These are phyloP conservation scores for Mortierella antarctica DNA, from an alignment of 192 early-diverging fungal genomes.

Conservation along the genomic window DNA sequence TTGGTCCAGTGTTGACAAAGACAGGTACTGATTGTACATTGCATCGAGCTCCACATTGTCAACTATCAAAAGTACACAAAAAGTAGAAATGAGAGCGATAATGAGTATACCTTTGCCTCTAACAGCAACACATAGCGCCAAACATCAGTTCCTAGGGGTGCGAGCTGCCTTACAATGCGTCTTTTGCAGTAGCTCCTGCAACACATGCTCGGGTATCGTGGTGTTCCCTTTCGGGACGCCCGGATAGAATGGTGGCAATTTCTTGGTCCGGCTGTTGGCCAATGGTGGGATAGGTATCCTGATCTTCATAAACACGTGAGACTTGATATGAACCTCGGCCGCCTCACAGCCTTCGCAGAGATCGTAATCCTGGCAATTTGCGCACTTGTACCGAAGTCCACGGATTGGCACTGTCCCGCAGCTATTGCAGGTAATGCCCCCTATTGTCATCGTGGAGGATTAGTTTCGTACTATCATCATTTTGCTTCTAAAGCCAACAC, in stretches of 20 bases:
- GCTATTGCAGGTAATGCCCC: conserved; percentile 94
- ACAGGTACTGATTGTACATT: conserved; percentile 88
- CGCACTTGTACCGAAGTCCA: conserved; percentile 92
- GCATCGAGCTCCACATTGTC: conserved; percentile 86
- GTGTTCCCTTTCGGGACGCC: conserved; percentile 56
- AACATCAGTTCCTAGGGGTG: no score
- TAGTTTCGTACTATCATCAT: background rate
- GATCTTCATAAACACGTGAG: conserved; percentile 93
- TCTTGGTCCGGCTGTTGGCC: conserved; percentile 78
- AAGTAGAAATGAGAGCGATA: background rate
- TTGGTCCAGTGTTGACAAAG: conserved; percentile 76
- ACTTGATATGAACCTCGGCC: conserved; percentile 74
- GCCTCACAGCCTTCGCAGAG: conserved; percentile 94
- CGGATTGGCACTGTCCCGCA: conserved; percentile 89
- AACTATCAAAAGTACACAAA: conserved; percentile 59
- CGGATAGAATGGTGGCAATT: conserved; percentile 84
- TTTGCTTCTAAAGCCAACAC: conserved; percentile 63
- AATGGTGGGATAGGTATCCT: conserved; percentile 92
- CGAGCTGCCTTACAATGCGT: conserved; percentile 73
- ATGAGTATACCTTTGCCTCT: no score
- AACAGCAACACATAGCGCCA: no score
- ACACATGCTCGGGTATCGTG: conserved; percentile 38
- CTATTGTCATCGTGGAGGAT: conserved; percentile 15
- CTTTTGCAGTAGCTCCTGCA: conserved; percentile 61
- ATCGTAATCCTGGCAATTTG: conserved; percentile 94